Conservation (phyloP, 2,329 filamentous ascomycete species). For the Trichophyton schoenleinii region DNA sequence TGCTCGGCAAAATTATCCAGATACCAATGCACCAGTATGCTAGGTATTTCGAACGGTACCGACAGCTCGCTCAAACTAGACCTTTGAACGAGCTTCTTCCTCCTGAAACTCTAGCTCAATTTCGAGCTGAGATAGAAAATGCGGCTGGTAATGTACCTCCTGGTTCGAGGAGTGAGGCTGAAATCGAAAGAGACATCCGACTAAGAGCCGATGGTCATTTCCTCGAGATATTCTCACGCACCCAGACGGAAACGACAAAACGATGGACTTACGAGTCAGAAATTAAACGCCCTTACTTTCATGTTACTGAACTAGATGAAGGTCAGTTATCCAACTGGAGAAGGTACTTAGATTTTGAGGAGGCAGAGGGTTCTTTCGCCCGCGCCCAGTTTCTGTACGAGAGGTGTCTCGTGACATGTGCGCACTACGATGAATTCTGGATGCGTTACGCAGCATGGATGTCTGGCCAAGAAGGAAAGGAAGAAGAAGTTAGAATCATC, state of each 20-base stretch:
- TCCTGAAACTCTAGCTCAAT: constrained; percentile 52
- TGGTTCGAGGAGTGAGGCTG: constrained; percentile 52
- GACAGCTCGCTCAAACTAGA: constrained; percentile 58
- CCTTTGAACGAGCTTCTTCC: constrained; percentile 63
- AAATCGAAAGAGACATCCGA: constrained; percentile 73
- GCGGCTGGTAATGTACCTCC: constrained; percentile 32
- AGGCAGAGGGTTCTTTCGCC: constrained; percentile 63
- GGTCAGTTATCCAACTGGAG: constrained; percentile 79
- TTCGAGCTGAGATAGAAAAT: constrained; percentile 58
- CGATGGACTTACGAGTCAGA: constrained; percentile 91
- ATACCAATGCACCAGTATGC: constrained; percentile 95
- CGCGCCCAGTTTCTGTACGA: constrained; percentile 80
- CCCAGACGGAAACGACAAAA: constrained; percentile 78
- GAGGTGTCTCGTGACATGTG: constrained; percentile 80
- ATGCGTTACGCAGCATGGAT: constrained; percentile 95
- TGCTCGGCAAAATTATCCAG: constrained; percentile 68
- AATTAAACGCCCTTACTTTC: constrained; percentile 93
- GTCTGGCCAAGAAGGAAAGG: constrained; percentile 63
- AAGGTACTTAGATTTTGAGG: constrained; percentile 94
- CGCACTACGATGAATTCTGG: constrained; percentile 97
- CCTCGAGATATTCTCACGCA: constrained; percentile 66
- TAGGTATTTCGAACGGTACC: constrained; percentile 85
- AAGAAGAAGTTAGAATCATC: constrained; percentile 83
- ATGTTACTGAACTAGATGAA: constrained; percentile 84
- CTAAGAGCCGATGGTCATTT: constrained; percentile 67